These are phyloP conservation scores for Penicillium angulare DNA, from an alignment of 495 filamentous ascomycete genomes.

Conservation along the genomic window DNA sequence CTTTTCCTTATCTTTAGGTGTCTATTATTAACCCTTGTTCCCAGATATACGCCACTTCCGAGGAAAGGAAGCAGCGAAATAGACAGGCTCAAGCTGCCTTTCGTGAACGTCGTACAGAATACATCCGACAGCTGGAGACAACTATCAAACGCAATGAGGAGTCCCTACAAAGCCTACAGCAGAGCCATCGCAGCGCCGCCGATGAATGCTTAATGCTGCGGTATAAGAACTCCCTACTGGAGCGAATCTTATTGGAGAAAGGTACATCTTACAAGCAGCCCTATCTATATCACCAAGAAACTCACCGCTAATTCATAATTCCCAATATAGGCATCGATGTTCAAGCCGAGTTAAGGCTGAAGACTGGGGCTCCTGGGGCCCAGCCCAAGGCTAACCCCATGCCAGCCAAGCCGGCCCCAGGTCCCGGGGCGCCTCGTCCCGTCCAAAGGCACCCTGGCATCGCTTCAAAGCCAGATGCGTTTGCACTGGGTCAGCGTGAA, in stretches of 20 bases:
- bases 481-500: conserved; percentile 53
- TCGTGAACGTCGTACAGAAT: conserved; percentile 93
- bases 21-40: background rate
- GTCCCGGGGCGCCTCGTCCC: conserved; percentile 25
- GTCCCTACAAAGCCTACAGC: conserved; percentile 83
- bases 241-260: conserved; percentile 94
- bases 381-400: conserved; percentile 57
- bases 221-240: conserved; percentile 96
- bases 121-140: conserved; percentile 97
- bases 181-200: conserved; percentile 89
- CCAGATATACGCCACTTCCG: conserved; percentile 96
- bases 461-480: conserved; percentile 67
- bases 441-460: conserved; percentile 69
- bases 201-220: conserved; percentile 98
- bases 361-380: conserved; percentile 68
- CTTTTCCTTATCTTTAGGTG: background rate
- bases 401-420: conserved; percentile 47
- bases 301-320: conserved; percentile 11
- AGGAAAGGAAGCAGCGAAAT: conserved; percentile 97
- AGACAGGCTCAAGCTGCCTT: conserved; percentile 97
- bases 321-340: conserved; percentile 97
- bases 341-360: conserved; percentile 87
- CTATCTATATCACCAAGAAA: no score
- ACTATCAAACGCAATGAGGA: conserved; percentile 98
- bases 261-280: no score